Conservation (phyloP, 1,284 basidiomycete species). For the Fomitopsis schrenkii region DNA sequence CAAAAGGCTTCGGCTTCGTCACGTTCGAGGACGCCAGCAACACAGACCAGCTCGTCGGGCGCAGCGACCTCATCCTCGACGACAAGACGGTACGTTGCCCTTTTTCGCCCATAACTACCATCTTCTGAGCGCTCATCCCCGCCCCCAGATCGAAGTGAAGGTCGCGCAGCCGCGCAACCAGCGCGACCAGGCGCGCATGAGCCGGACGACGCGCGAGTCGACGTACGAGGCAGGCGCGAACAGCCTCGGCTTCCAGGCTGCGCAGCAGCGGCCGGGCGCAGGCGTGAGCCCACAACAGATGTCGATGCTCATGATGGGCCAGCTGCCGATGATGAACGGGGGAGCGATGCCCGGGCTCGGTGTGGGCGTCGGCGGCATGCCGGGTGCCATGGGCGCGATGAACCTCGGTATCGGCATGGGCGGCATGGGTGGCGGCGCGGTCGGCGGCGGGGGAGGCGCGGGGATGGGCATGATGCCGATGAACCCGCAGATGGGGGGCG, state of each 20-base stretch:
- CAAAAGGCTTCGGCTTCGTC: conserved; percentile 92
- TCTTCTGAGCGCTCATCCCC: neutral
- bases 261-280: conserved; percentile 21
- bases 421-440: conserved; percentile 18
- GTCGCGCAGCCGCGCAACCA: conserved; percentile 75
- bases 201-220: conserved; percentile 16
- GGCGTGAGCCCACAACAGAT: conserved; percentile 41
- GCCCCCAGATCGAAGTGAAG: conserved; percentile 79
- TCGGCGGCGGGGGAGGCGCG: conserved; percentile 13
- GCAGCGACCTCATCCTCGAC: conserved; percentile 68
- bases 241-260: conserved; percentile 17
- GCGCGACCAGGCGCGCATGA: conserved; percentile 46
- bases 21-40: conserved; percentile 81
- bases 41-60: conserved; percentile 69
- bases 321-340: conserved; percentile 32
- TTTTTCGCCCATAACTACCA: too few species aligned
- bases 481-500: neutral
- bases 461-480: conserved; percentile 22
- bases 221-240: conserved; percentile 9
- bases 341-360: conserved; percentile 26
- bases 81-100: conserved; percentile 61
- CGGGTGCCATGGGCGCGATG: conserved; percentile 26
- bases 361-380: conserved; percentile 27
- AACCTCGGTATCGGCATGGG: conserved; percentile 13
- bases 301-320: conserved; percentile 52